Conservation (phyloP, 805 yeast genomes). For the Priceomyces fermenticarens region DNA sequence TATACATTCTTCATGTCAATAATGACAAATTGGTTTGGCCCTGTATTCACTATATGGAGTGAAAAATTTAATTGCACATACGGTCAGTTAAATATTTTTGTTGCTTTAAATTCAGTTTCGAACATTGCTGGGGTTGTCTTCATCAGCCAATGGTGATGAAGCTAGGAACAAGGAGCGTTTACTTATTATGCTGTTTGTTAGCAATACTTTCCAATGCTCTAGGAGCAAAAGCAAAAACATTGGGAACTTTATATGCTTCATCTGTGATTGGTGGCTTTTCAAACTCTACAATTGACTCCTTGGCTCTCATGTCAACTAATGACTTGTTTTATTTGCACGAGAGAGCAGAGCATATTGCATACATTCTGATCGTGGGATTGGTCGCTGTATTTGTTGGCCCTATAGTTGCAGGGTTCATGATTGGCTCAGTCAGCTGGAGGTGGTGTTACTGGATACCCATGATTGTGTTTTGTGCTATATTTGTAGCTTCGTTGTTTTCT, state of each 20-base stretch:
- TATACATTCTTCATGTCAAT: constrained; percentile 32
- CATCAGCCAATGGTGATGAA: constrained; percentile 32
- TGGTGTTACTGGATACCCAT: constrained; percentile 30
- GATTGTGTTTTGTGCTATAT: constrained; percentile 22
- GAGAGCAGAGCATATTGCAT: constrained; percentile 24
- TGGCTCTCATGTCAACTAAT: constrained; percentile 29
- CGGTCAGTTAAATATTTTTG: constrained; percentile 41
- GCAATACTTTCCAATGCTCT: constrained; percentile 26
- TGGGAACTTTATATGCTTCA: constrained; percentile 16
- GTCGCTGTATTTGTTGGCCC: constrained; percentile 27
- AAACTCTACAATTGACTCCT: constrained; percentile 34
- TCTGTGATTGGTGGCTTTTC: constrained; percentile 27
- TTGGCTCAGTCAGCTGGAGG: constrained; percentile 19
- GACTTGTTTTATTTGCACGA: constrained; percentile 33
- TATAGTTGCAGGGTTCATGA: constrained; percentile 27
- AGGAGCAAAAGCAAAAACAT: constrained; percentile 26
- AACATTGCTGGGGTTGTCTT: constrained; percentile 43
- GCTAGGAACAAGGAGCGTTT: constrained; percentile 28
- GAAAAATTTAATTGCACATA: constrained; percentile 27
- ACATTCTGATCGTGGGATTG: constrained; percentile 25
- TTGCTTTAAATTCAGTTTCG: constrained; percentile 46
- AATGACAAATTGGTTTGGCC: constrained; percentile 24
- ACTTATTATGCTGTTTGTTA: constrained; percentile 22
- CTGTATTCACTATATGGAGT: constrained; percentile 35
- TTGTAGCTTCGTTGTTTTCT: constrained; percentile 21